phyloP scores from a whole-genome alignment of 1,284 basidiomycete species.

The Sporisorium iseilematis-ciliati region DNA sequence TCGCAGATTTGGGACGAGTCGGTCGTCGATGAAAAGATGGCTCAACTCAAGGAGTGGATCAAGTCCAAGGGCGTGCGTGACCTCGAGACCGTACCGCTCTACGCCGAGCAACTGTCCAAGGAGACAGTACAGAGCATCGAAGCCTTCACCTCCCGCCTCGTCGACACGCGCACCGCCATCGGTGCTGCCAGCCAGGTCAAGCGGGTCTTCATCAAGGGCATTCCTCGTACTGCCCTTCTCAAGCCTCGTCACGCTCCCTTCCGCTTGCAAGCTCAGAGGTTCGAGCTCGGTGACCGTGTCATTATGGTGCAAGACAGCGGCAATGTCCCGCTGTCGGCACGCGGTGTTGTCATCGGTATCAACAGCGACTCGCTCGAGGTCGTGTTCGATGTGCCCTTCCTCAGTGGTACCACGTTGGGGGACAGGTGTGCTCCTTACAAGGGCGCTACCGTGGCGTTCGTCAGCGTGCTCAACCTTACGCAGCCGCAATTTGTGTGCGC shows the following conservation, averaged over 20 bases:
- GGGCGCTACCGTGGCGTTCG: constrained; percentile 55
- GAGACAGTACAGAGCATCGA: constrained; percentile 72
- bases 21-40: constrained; percentile 78
- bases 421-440: constrained; percentile 71
- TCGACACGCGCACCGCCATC: constrained; percentile 43
- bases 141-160: constrained; percentile 79
- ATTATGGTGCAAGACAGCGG: constrained; percentile 93
- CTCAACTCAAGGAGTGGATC: constrained; percentile 86
- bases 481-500: constrained; percentile 63
- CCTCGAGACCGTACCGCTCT: constrained; percentile 91
- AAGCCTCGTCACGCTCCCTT: constrained; percentile 92
- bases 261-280: constrained; percentile 89
- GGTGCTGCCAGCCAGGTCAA: constrained; percentile 82
- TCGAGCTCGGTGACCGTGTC: constrained; percentile 92
- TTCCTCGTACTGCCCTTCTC: constrained; percentile 92
- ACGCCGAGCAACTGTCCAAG: constrained; percentile 90
- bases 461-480: constrained; percentile 65
- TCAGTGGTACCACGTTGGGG: constrained; percentile 89
- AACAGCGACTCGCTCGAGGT: constrained; percentile 86
- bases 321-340: constrained; percentile 89
- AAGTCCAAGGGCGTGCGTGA: constrained; percentile 86
- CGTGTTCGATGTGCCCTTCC: constrained; percentile 95
- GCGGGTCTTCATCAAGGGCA: constrained; percentile 88
- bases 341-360: constrained; percentile 93
- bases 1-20: constrained; percentile 80